phyloP scores from a whole-genome alignment of 75 land plant genomes.

The Pseudotsuga menziesii region DNA sequence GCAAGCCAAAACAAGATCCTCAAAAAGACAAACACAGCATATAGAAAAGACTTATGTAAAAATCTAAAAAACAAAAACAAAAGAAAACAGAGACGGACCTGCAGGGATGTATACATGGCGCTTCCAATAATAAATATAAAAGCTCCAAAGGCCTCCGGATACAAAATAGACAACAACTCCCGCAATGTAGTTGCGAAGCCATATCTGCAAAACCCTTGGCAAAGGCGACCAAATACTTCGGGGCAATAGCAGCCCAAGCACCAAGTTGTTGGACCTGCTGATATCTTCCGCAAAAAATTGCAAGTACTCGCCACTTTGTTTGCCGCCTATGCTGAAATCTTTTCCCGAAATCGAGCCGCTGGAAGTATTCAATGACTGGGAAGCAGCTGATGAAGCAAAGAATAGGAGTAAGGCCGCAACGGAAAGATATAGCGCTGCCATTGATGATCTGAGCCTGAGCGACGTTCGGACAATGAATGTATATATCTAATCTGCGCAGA shows the following conservation, averaged over 20 bases:
- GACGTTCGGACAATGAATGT: too few species aligned
- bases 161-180: constrained; percentile 65
- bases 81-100: constrained; percentile 32
- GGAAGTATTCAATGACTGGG: not conserved
- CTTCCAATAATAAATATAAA: constrained; percentile 73
- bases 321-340: not conserved
- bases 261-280: constrained; percentile 46
- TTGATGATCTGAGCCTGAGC: too few species aligned
- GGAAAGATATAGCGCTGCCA: too few species aligned
- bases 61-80: not conserved
- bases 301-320: constrained; percentile 12
- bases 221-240: constrained; percentile 21
- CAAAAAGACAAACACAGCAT: not conserved
- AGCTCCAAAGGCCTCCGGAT: constrained; percentile 88
- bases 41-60: not conserved
- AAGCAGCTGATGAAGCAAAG: constrained; percentile 1
- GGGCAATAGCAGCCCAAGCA: constrained; percentile 47
- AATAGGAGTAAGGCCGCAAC: too few species aligned
- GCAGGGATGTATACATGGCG: constrained; percentile 61
- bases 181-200: constrained; percentile 89
- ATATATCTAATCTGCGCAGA: too few species aligned
- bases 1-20: too few species aligned
- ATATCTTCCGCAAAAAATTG: constrained; percentile 48
- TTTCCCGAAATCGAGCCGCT: not conserved
- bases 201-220: constrained; percentile 60